Evolutionary conservation across 2,329 filamentous ascomycete genomes (phyloP).

Genomic region (Trichophyton mentagrophytes): DNA sequence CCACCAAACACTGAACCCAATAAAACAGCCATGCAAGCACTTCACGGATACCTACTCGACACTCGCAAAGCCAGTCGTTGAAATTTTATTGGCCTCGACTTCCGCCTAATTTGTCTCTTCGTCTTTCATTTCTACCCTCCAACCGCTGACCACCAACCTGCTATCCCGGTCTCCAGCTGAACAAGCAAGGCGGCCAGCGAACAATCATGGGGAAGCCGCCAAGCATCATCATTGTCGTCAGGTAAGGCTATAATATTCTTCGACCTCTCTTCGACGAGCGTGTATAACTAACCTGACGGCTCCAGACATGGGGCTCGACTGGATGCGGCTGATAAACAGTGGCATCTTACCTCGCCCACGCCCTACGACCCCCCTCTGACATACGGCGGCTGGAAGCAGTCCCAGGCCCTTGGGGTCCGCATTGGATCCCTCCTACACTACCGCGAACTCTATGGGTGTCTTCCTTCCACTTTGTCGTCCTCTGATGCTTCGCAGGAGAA

Average conservation of each 20-base stretch:
- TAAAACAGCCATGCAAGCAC: neutral
- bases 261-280: neutral
- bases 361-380: conserved; percentile 93
- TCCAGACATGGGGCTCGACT: conserved; percentile 78
- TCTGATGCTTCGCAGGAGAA: neutral
- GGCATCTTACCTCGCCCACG: conserved; percentile 83
- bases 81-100: neutral
- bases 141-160: neutral
- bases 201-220: conserved; percentile 9
- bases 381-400: conserved; percentile 86
- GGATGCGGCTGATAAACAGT: conserved; percentile 86
- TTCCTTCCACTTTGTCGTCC: neutral
- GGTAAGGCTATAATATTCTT: neutral
- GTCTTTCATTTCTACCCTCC: neutral
- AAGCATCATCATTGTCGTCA: conserved; percentile 9
- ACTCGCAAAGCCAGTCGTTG: neutral
- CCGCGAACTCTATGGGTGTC: conserved; percentile 26
- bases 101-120: neutral
- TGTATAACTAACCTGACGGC: neutral
- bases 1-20: too few species aligned
- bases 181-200: too few species aligned
- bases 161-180: neutral
- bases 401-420: conserved; percentile 64
- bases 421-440: conserved; percentile 60
- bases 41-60: neutral